Evolutionary conservation across 768 basidiomycete species (phyloP).

Genomic region (Rhodotorula babjevae): DNA sequence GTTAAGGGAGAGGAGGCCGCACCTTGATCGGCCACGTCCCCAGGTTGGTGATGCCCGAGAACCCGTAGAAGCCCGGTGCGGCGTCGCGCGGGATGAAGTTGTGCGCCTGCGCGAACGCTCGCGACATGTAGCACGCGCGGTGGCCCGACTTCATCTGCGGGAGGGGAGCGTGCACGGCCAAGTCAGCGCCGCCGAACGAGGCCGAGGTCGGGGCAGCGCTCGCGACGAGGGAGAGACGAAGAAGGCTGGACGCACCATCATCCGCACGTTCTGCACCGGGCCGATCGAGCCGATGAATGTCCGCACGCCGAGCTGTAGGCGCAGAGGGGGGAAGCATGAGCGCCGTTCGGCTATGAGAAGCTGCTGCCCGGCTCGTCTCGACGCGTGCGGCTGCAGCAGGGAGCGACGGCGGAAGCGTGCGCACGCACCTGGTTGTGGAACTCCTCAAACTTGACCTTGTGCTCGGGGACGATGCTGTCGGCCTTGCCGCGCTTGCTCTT

Average conservation of each 20-base stretch:
- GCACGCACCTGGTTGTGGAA: slow-evolving; percentile 43
- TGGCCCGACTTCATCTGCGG: slow-evolving; percentile 82
- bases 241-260: slow-evolving; percentile 57
- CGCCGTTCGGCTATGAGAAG: no score
- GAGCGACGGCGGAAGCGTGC: no score
- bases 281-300: slow-evolving; percentile 88
- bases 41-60: slow-evolving; percentile 58
- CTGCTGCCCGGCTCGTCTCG: neutral
- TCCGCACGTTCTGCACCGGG: slow-evolving; percentile 59
- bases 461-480: slow-evolving; percentile 31
- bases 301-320: slow-evolving; percentile 61
- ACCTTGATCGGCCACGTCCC: slow-evolving; percentile 60
- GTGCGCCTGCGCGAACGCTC: slow-evolving; percentile 81
- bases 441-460: slow-evolving; percentile 44
- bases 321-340: neutral
- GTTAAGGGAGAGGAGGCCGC: neutral
- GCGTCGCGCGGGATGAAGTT: slow-evolving; percentile 83
- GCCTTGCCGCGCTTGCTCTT: slow-evolving; percentile 22
- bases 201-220: neutral
- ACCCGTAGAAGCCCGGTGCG: slow-evolving; percentile 87
- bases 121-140: slow-evolving; percentile 88
- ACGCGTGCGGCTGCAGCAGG: neutral
- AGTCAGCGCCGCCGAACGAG: neutral
- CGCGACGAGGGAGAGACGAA: neutral
- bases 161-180: no score